Base-by-base conservation (phyloP, 2,329 filamentous ascomycete species). In the Pyrenophora tritici-repentis region DNA sequence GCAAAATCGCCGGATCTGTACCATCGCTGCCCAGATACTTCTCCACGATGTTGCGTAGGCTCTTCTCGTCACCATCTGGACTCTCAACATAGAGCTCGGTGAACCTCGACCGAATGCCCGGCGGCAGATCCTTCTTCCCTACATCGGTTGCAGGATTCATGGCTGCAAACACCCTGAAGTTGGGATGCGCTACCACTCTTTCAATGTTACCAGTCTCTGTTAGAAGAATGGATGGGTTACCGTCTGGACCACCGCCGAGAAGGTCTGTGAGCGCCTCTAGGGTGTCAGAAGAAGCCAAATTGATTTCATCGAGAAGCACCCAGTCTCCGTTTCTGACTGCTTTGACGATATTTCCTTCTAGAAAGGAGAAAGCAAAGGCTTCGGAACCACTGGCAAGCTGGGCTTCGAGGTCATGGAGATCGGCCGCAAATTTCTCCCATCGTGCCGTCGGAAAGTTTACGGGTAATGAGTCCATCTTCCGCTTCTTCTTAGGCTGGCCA, bases 91-190 rank as follows among this genome's bases (percentile, higher is more conserved):
- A 99, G 17, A 99, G 81, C 73, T 99, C 94, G 0, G 94, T 97
- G 68, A 99, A 99, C 41, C 92, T 85, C 7, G 92, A 96, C 47
- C 93, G 83, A 36, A 97, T 85, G 1, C 93, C 92, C 47, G 90
- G 86, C 0, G 93, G 91, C 13, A 99, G 78, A 72, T 99, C 94
- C 48, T 93, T 87, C 76, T 99, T 99, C 54, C 95, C 94, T 48
- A 97, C 86, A 76, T 99, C 94, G 3, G 94, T 99, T 4, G 94
- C 94, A 24, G 94, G 94, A 67, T 99, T 99, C 94, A 99, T 99
- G 22, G 95, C 94, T 43, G 90, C 95, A 68, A 99, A 99, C 12
- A 99, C 89, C 33, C 94, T 86, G 72, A 99, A 99, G 58, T 96
- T 86, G 0, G 91, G 87, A 72, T 99, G 93, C 0, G 92, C 94